These are phyloP conservation scores for Colletotrichum noveboracense DNA, from an alignment of 2,329 filamentous ascomycete genomes.

Conservation along the genomic window DNA sequence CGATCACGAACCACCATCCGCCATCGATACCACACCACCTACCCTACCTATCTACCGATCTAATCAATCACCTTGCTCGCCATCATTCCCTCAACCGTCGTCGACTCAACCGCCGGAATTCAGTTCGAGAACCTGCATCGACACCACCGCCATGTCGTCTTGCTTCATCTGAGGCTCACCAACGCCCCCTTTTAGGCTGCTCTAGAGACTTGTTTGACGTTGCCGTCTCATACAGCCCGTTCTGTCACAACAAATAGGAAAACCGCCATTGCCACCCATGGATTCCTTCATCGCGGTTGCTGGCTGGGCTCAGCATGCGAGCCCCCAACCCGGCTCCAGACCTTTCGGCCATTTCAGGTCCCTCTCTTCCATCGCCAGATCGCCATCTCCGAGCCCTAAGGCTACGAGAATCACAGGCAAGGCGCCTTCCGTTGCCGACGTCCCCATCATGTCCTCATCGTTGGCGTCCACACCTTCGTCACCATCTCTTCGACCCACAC, in stretches of 20 bases:
- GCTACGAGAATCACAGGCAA: slow-evolving; percentile 41
- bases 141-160: slow-evolving; percentile 10
- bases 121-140: not conserved
- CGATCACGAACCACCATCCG: not conserved
- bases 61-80: not conserved
- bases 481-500: slow-evolving; percentile 36
- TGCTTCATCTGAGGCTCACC: slow-evolving; percentile 1
- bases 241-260: not conserved
- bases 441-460: slow-evolving; percentile 44
- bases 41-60: too few relatives aligned
- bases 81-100: not conserved
- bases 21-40: not conserved
- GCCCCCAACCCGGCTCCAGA: slow-evolving; percentile 35
- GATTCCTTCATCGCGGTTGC: slow-evolving; percentile 54
- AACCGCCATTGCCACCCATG: not conserved
- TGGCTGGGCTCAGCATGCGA: slow-evolving; percentile 54
- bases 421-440: slow-evolving; percentile 39
- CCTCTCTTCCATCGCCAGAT: slow-evolving; percentile 54
- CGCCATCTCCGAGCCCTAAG: slow-evolving; percentile 35
- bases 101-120: not conserved
- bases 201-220: not conserved
- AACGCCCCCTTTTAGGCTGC: not conserved
- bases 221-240: not conserved
- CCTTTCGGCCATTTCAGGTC: slow-evolving; percentile 58
- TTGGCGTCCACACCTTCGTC: slow-evolving; percentile 34